Percentiles rank a stretch among this genome's conserved stretches.
Conservation (phyloP, 2,329 filamentous ascomycete species). For the Graphium sp. region DNA sequence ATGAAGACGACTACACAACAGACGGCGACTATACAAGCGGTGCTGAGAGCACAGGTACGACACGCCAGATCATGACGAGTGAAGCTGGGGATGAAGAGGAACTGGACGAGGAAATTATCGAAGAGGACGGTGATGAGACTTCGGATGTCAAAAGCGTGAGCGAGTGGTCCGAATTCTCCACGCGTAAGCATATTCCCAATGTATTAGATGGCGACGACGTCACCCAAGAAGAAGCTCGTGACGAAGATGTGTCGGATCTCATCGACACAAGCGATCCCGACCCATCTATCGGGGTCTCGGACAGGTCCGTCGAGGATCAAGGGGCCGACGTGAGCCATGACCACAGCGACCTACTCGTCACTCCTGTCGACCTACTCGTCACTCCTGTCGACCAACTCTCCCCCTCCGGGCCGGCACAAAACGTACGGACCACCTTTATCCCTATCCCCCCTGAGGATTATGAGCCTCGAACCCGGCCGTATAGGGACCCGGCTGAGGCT, state of each 20-base stretch:
- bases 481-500: constrained; percentile 60
- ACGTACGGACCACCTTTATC: constrained; percentile 54
- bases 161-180: constrained; percentile 81
- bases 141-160: constrained; percentile 48
- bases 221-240: constrained; percentile 15
- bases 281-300: constrained; percentile 6
- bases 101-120: constrained; percentile 22
- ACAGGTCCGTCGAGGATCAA: constrained; percentile 13
- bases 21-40: constrained; percentile 70
- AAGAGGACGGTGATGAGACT: constrained; percentile 28
- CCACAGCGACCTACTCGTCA: constrained; percentile 21
- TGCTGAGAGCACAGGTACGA: constrained; percentile 69
- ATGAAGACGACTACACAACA: constrained; percentile 54
- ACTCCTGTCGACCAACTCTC: constrained; percentile 24
- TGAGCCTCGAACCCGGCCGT: constrained; percentile 61
- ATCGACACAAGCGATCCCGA: constrained; percentile 19
- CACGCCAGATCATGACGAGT: constrained; percentile 40
- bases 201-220: constrained; percentile 14
- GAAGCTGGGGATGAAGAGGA: constrained; percentile 21
- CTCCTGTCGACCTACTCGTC: constrained; percentile 23
- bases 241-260: constrained; percentile 19
- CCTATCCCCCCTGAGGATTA: constrained; percentile 78
- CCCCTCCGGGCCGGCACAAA: constrained; percentile 28
- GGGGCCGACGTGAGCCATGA: constrained; percentile 18
- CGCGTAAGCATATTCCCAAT: constrained; percentile 50